Conservation (phyloP, 1,284 basidiomycete species). For the Cystobasidium slooffiae region DNA sequence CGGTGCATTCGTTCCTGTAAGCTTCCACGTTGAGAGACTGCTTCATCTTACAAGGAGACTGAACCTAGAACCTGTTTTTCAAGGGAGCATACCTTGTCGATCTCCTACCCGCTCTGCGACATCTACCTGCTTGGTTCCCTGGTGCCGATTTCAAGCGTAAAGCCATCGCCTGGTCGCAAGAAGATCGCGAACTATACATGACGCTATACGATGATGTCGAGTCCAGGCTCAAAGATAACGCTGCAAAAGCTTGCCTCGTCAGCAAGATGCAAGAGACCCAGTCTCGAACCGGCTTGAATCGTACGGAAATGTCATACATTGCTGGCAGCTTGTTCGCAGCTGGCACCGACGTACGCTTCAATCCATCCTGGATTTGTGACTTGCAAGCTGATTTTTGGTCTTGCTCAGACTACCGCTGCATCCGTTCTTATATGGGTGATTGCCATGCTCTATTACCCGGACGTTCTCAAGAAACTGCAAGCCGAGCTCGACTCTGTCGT, state of each 20-base stretch:
- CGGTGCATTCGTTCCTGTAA: conserved; percentile 3
- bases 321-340: conserved; percentile 24
- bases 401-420: conserved; percentile 4
- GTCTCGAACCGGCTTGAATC: conserved; percentile 5
- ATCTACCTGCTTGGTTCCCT: conserved; percentile 17
- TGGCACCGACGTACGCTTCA: conserved; percentile 7
- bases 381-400: background rate
- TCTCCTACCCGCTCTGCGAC: conserved; percentile 2
- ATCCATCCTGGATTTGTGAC: background rate
- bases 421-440: conserved; percentile 62
- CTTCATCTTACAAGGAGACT: background rate
- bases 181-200: conserved; percentile 20
- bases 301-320: conserved; percentile 17
- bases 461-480: conserved; percentile 63
- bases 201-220: conserved; percentile 8
- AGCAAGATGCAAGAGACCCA: conserved; percentile 19
- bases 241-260: conserved; percentile 7
- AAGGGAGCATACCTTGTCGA: conserved; percentile 17
- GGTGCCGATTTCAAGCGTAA: conserved; percentile 14
- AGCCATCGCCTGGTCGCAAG: background rate
- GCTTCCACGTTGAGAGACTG: background rate
- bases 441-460: conserved; percentile 65
- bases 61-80: background rate
- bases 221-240: background rate
- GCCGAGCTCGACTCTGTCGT: conserved; percentile 65